phyloP scores from a whole-genome alignment of 805 yeast species.

The Candida maesae region DNA sequence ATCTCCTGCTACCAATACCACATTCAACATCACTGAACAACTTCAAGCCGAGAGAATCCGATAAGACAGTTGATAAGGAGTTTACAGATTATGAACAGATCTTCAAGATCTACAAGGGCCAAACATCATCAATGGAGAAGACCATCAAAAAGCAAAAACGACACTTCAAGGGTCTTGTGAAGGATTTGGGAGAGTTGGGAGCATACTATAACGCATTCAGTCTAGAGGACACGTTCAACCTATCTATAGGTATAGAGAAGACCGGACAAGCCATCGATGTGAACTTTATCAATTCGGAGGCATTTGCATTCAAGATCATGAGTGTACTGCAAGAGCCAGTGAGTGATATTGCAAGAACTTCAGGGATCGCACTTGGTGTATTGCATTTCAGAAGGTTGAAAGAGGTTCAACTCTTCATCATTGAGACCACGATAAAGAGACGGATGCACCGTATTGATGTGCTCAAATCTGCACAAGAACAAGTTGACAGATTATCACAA shows the following conservation, averaged over 20 bases:
- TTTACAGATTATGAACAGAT: constrained; percentile 28
- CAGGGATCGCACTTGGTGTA: constrained; percentile 38
- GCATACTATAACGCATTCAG: constrained; percentile 60
- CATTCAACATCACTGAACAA: constrained; percentile 33
- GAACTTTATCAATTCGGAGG: constrained; percentile 50
- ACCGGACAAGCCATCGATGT: constrained; percentile 86
- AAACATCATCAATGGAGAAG: constrained; percentile 21
- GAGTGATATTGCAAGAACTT: constrained; percentile 31
- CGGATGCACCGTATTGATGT: constrained; percentile 30
- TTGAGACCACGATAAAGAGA: constrained; percentile 37
- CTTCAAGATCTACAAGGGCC: constrained; percentile 21
- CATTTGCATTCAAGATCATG: constrained; percentile 33
- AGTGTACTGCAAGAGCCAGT: constrained; percentile 37
- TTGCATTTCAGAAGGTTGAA: constrained; percentile 58
- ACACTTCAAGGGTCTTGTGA: constrained; percentile 51
- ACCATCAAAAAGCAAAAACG: constrained; percentile 26
- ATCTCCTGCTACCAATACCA: constrained; percentile 61
- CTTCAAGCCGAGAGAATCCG: constrained; percentile 23
- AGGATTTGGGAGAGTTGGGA: constrained; percentile 74
- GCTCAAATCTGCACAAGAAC: constrained; percentile 32
- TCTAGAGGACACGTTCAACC: constrained; percentile 37
- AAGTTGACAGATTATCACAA: constrained; percentile 28
- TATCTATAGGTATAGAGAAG: constrained; percentile 66
- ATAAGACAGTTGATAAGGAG: constrained; percentile 13
- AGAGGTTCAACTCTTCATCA: constrained; percentile 44